Base-by-base conservation (phyloP, 2,329 filamentous ascomycete genomes). In the Hypocrella siamensis region DNA sequence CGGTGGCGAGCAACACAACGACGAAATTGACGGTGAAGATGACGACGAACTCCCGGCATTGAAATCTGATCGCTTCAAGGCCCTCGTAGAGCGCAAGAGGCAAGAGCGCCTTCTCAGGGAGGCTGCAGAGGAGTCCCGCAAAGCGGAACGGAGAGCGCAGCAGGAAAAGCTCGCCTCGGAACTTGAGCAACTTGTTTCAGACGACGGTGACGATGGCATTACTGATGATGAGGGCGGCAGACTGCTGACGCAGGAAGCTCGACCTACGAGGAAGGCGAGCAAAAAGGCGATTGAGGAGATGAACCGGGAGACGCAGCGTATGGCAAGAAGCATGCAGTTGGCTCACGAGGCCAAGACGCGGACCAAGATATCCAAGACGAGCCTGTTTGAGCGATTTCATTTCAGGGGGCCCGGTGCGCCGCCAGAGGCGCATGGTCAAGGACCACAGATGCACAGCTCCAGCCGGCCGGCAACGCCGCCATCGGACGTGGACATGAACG, bases 221-320 rank as follows among this genome's bases (percentile, higher is more conserved):
- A 66, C 63, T 3, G 74, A 79, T 36, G 74, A 73, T 21, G 73
- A 74, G 17, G 69, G 61, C 26, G 76, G 67, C n/a, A 64, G 62
- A 27, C 71, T 63, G 38, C 58, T 90, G 28, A 81, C 79, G 1
- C 80, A 86, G 46, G 61, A 69, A 25, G 63, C 68, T 17, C 73
- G 78, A 4, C 77, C 84, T 5, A 67, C 71, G 8, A 72, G 90
- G 10, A 93, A 90, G 50, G 86, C 90, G 1, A 88, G 86, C 60
- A 96, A 88, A 59, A 94, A 85, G 56, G 90, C 90, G 0, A 52
- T 94, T 26, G 83, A 94, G 49, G 88, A 96, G 43, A 94, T 98
- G 79, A 79, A 80, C 44, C 73, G 84, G 35, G 90, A 98, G 55
- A 94, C 88, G 1, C 90, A 98, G 58, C 75, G 90, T 19, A 72